Base-by-base conservation (phyloP, 495 filamentous ascomycete genomes). In the Chaetomium cochliodes region DNA sequence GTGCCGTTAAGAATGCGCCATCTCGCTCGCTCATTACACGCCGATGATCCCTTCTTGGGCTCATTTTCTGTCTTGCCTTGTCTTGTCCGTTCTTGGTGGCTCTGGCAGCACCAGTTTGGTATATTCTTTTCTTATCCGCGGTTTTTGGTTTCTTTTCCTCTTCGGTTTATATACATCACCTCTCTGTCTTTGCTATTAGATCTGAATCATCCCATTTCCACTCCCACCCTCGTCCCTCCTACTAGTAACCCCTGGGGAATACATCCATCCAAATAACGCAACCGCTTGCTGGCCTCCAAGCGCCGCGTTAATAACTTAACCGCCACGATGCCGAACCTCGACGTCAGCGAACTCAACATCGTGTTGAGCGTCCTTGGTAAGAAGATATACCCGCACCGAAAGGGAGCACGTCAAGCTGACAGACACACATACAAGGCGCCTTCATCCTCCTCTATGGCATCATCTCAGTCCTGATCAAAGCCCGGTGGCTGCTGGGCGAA, bases 401-500 rank as follows among this genome's bases (percentile, higher is more conserved):
- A n/a, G n/a, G 33, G n/a, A 8, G 33, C 33, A 37, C 5, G 33
- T 37, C 1, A 26, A 37, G 8, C n/a, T 52, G 47, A 61, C 4
- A n/a, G 25, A n/a, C 15, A 8, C 3, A 49, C 28, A 11, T 55
- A 28, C 47, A 5, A 62, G 60, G 78, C 52, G 68, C 71, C 51
- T 80, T 80, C 63, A 75, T 70, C 42, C 63, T 79, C 15, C 47
- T 77, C 44, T 79, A 81, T 60, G 82, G 82, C 30, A 73, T 84
- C 66, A 74, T 85, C 37, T 84, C 84, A 7, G 72, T 82, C 30
- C 79, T 82, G 62, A 70, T 86, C 65, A 85, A 85, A 65, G 78
- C 77, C 26, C 72, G 68, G 64, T 85, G 82, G 82, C 84, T 83
- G 65, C 77, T 86, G 3, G 84, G 84, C 11, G 84, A 86, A 76